phyloP scores from a whole-genome alignment of 2,329 filamentous ascomycete genomes.

The Claviceps arundinis region DNA sequence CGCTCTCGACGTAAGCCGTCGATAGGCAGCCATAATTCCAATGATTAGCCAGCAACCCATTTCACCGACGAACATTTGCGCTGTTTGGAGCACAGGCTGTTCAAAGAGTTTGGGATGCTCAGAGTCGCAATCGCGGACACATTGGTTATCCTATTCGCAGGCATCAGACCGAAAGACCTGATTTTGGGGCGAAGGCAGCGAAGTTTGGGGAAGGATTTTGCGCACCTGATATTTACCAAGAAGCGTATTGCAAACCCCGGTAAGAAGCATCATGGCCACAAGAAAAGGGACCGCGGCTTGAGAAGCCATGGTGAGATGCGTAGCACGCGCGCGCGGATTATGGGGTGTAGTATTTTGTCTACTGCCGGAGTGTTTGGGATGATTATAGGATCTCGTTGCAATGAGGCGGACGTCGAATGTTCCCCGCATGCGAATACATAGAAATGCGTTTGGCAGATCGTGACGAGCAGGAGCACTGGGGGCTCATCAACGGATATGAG shows the following conservation, averaged over 20 bases:
- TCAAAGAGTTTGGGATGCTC: conserved; percentile 64
- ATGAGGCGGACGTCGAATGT: background rate
- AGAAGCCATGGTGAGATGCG: conserved; percentile 44
- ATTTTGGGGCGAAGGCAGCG: background rate
- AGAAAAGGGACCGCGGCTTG: conserved; percentile 67
- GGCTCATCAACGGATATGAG: background rate
- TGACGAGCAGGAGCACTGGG: background rate
- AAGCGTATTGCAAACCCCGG: conserved; percentile 91
- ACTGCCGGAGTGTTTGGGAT: background rate
- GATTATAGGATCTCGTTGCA: background rate
- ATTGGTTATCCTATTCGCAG: conserved; percentile 75
- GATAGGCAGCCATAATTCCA: conserved; percentile 53
- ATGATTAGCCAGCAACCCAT: conserved; percentile 93
- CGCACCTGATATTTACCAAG: conserved; percentile 88
- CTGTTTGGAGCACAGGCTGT: conserved; percentile 89
- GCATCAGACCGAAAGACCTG: background rate
- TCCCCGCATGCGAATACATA: too few relatives aligned
- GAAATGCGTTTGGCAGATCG: background rate
- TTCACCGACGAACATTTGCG: conserved; percentile 97
- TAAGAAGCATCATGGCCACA: conserved; percentile 92
- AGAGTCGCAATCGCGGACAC: conserved; percentile 75
- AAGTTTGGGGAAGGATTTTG: background rate
- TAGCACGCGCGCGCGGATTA: background rate
- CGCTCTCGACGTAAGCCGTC: conserved; percentile 35
- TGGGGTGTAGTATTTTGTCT: background rate